Base-by-base conservation (phyloP, 2,329 filamentous ascomycete genomes). In the Byssoonygena ceratinophila region DNA sequence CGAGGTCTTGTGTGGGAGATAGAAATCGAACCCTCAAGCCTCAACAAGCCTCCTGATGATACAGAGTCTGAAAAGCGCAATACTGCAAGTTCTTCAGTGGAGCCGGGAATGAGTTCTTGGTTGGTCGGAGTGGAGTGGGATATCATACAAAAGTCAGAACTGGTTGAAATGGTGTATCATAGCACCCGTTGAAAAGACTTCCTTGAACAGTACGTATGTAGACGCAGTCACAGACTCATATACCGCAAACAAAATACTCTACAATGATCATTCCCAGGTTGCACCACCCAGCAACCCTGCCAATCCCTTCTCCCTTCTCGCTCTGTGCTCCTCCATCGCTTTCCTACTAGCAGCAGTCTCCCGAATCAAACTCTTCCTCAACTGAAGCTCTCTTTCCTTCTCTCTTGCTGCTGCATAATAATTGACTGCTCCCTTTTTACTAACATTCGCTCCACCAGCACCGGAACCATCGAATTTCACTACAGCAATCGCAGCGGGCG, bases 371-470 rank as follows among this genome's bases (percentile, higher is more conserved):
- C 76, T 73, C 62, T 72, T 71, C 55, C 66, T 71, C 44, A 79
- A 71, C 58, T 74, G 73, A 60, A 71, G 74, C 59, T 80, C 77
- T 16, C 79, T 71, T 67, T 82, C 79, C 59, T 74, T 74, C 63
- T 81, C 79, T 52, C 80, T 67, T 1, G 77, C 76, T 55, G 78
- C 69, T 20, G 69, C 66, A 52, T 71, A 78, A 18, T 77, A 80
- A 58, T 81, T 79, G 8, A 82, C 77, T 43, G 76, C 76, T 25
- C 75, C 78, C 68, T 76, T 80, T 61, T 78, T 80, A n/a, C 72
- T 75, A 12, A 76, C 74, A 49, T 68, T 57, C 1, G 69, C 66
- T 23, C 40, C 40, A 9, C 39, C 12, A 41, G 39, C 18, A 25
- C 40, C 23, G 12, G 40, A 27, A 44, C 40, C 23, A 5, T 31